Evolutionary conservation across 768 basidiomycete species (phyloP).

Genomic region (Termitomyces sp.): DNA sequence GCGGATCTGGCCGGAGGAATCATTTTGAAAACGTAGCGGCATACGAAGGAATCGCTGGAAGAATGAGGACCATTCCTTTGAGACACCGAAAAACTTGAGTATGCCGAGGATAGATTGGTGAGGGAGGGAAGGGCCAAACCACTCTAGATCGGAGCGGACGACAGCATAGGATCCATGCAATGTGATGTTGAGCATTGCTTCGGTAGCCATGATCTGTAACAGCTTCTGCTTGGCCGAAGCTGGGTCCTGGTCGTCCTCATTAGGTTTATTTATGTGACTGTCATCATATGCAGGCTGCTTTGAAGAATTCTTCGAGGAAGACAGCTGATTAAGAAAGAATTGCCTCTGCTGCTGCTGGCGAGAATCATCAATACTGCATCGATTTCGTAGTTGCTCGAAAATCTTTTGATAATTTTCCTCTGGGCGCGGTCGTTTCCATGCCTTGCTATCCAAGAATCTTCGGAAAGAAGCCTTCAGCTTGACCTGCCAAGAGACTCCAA

Average conservation of each 20-base stretch:
- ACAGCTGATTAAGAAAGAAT: constrained; percentile 32
- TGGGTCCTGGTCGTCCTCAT: constrained; percentile 5
- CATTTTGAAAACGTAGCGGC: constrained; percentile 12
- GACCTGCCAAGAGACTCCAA: constrained; percentile 38
- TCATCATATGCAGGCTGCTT: constrained; percentile 6
- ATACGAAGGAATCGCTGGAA: constrained; percentile 14
- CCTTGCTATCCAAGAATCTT: constrained; percentile 26
- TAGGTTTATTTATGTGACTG: constrained; percentile 26
- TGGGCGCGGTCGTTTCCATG: constrained; percentile 25
- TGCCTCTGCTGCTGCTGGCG: constrained; percentile 19
- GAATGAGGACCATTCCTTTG: constrained; percentile 27
- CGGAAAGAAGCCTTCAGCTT: constrained; percentile 26
- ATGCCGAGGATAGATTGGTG: constrained; percentile 33
- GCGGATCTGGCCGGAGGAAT: constrained; percentile 15
- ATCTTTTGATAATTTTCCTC: constrained; percentile 14
- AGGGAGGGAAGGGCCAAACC: constrained; percentile 37
- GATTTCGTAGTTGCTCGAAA: constrained; percentile 14
- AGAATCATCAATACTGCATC: constrained; percentile 17
- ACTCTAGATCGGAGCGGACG: constrained; percentile 24
- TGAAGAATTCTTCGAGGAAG: constrained; percentile 11
- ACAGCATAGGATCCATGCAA: constrained; percentile 27
- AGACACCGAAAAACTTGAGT: constrained; percentile 33
- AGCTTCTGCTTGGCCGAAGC: constrained; percentile 30
- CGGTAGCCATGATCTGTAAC: constrained; percentile 33
- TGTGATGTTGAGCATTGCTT: constrained; percentile 31